Conservation (phyloP, 2,329 filamentous ascomycete species). For the Beauveria brongniartii region DNA sequence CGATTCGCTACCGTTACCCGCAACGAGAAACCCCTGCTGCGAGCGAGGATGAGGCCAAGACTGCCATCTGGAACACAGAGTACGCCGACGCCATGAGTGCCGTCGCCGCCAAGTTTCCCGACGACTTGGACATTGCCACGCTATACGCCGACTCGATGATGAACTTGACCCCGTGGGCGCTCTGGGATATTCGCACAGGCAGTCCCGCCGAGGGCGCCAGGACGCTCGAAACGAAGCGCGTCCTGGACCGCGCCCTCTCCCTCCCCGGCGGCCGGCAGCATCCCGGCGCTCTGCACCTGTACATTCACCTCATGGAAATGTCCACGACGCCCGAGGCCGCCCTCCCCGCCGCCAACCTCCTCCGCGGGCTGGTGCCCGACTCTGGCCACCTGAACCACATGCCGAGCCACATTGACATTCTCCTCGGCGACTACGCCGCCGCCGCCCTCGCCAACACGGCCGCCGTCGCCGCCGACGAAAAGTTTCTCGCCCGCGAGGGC, state of each 20-base stretch:
- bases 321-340: conserved; percentile 53
- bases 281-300: conserved; percentile 64
- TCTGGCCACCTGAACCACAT: conserved; percentile 64
- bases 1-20: conserved; percentile 56
- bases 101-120: conserved; percentile 27
- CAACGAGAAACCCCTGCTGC: conserved; percentile 22
- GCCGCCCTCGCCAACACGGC: conserved; percentile 60
- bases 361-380: conserved; percentile 55
- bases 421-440: conserved; percentile 61
- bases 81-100: conserved; percentile 32
- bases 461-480: conserved; percentile 60
- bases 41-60: conserved; percentile 36
- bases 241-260: conserved; percentile 41
- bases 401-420: conserved; percentile 68
- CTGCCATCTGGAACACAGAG: conserved; percentile 29
- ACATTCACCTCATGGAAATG: conserved; percentile 71
- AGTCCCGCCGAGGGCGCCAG: conserved; percentile 23
- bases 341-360: conserved; percentile 46
- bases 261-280: conserved; percentile 37
- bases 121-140: conserved; percentile 31
- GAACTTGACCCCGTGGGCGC: conserved; percentile 39
- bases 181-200: conserved; percentile 34
- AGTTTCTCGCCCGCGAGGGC: conserved; percentile 51
- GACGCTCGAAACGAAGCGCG: conserved; percentile 24
- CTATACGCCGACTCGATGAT: conserved; percentile 36